Evolutionary conservation across 2,329 filamentous ascomycete genomes (phyloP), one percentile per base, ranked within the genome.

Genomic region (Diaporthe velutina): DNA sequence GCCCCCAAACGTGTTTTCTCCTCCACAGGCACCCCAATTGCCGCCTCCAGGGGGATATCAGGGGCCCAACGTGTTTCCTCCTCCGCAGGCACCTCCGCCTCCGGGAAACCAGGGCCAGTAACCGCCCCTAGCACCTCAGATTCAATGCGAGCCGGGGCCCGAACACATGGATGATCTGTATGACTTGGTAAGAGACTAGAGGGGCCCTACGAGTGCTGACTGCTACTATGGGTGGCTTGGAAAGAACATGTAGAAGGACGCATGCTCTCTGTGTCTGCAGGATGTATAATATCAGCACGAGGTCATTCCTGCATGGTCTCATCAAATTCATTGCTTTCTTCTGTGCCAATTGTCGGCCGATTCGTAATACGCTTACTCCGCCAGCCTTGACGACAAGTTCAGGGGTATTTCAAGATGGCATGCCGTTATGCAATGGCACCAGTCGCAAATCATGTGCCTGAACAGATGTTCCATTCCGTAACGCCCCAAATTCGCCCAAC

Each of bases 381-480:
- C 64, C 45, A 22, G 48, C 64, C 64, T 2, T 52, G 8, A 45
- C 9, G 4, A 54, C 30, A 68, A 22, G 7, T 40, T 9, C 30
- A 48, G 70, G 70, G 70, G 70, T 72, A 72, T 72, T 64, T 64
- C 45, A 72, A 64, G 45, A 72, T 64, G 25, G 58, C 70, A 61
- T 35, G 30, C 64, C n/a, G n/a, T 28, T 68, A 28, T 68, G 64
- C 48, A n/a, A 54, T 38, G n/a, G n/a, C 48, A 68, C 35, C 48
- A 40, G 13, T 40, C 48, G 15, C 48, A 52, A 38, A 19, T 54
- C n/a, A 68, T 13, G n/a, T 68, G 64, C 33, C 17, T 25, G 33
- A 68, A 13, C 48, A 40, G 30, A 54, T 54, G n/a, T 40, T 68
- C 33, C 64, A 61, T 17, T 40, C 67, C 57, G 22, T 54, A 30